Percentiles rank a stretch among this genome's conserved stretches.
phyloP scores from a whole-genome alignment of 192 early-diverging fungal species.

The Phlyctochytrium bullatum region DNA sequence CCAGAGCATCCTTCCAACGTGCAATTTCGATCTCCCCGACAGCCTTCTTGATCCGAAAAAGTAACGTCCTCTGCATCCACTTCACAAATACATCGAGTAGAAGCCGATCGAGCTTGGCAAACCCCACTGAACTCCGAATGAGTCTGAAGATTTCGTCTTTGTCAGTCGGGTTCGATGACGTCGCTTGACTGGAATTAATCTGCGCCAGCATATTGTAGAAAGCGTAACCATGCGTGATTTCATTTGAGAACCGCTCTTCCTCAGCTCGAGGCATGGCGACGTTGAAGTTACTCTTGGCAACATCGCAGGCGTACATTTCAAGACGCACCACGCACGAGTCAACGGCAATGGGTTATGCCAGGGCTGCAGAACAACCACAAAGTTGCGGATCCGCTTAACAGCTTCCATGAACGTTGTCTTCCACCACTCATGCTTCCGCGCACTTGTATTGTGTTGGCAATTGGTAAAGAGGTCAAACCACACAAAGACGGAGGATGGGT shows the following conservation, averaged over 20 bases:
- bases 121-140: slow-evolving; percentile 3
- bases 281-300: slow-evolving; percentile 9
- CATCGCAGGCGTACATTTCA: slow-evolving; percentile 19
- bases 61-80: slow-evolving; percentile 5
- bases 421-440: slow-evolving; percentile 24
- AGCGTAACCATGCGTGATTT: background rate
- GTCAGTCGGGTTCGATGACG: slow-evolving; percentile 10
- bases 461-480: slow-evolving; percentile 31
- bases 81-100: slow-evolving; percentile 5
- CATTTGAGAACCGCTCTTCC: background rate
- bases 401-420: slow-evolving; percentile 33
- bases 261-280: slow-evolving; percentile 8
- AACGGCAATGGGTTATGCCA: slow-evolving; percentile 27
- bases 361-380: slow-evolving; percentile 28
- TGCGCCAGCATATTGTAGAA: slow-evolving; percentile 1
- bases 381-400: slow-evolving; percentile 17
- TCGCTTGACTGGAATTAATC: background rate
- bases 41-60: background rate
- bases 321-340: slow-evolving; percentile 32
- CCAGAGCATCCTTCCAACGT: slow-evolving; percentile 6
- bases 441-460: slow-evolving; percentile 16
- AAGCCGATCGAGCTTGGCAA: slow-evolving; percentile 13
- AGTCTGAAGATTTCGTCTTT: slow-evolving; percentile 7
- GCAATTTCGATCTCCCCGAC: background rate
- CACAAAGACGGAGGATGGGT: slow-evolving; percentile 5